A percentile compares a stretch with the other conserved stretches of the same genome.
phyloP scores from a whole-genome alignment of 768 basidiomycete genomes.

The Lactarius akahatsu region DNA sequence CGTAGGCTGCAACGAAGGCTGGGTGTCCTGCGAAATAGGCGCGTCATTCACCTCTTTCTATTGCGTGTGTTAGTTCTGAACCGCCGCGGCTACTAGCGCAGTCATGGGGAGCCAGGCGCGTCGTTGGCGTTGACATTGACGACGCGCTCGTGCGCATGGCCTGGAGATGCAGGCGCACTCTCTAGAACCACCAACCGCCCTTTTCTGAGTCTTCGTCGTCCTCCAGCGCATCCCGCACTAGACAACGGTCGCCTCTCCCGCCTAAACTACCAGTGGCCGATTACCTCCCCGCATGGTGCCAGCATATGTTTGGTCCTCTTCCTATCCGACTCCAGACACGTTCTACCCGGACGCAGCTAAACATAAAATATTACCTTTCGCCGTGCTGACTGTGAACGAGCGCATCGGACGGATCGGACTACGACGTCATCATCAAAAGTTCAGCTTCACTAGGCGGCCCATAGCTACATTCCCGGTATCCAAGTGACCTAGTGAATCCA shows the following conservation, averaged over 20 bases:
- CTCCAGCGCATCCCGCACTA: constrained; percentile 7
- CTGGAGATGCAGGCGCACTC: constrained; percentile 65
- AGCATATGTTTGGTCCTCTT: constrained; percentile 72
- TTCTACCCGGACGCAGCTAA: constrained; percentile 30
- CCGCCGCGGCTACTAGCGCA: constrained; percentile 50
- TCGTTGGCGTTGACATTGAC: constrained; percentile 86
- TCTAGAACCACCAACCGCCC: constrained; percentile 69
- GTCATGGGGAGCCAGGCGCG: constrained; percentile 55
- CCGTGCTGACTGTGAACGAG: constrained; percentile 65
- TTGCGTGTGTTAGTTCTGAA: background rate
- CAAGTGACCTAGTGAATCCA: constrained; percentile 76
- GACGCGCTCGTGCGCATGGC: constrained; percentile 66
- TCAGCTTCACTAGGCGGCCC: background rate
- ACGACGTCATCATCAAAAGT: constrained; percentile 56
- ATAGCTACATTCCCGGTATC: constrained; percentile 61
- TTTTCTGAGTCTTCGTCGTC: constrained; percentile 26
- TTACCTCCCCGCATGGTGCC: constrained; percentile 78
- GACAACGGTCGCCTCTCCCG: constrained; percentile 18
- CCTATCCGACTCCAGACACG: constrained; percentile 50
- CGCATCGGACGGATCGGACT: constrained; percentile 56
- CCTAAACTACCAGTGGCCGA: constrained; percentile 31
- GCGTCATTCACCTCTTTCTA: constrained; percentile 29
- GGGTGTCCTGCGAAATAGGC: constrained; percentile 24
- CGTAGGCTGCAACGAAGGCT: constrained; percentile 27
- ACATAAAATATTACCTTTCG: constrained; percentile 58